Evolutionary conservation across 176 grass and related monocot species (phyloP), one percentile per base, ranked within the genome.

Genomic region (Tillandsia leiboldiana): DNA sequence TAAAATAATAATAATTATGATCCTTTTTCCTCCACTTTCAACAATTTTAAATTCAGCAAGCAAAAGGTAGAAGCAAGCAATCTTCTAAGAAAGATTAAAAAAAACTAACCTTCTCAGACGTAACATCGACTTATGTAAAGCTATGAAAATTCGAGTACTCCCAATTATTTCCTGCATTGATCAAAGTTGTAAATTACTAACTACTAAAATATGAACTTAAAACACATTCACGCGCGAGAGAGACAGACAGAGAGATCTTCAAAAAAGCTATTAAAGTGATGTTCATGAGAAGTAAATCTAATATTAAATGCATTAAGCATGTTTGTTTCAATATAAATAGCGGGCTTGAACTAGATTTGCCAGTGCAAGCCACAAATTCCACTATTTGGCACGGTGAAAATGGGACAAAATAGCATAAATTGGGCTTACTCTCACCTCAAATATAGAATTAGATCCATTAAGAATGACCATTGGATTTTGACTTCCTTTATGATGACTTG

Each of bases 101-200:
- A 42, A 42, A 24, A 80, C 83, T 89, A 81, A 96, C 92, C 92
- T 73, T 79, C 79, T 64, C 73, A 89, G 86, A 26, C 75, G 69
- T 61, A 85, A 57, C 92, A 96, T 96, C 64, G 88, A 96, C 57
- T 70, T 82, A 80, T 96, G 86, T 67, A 96, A 89, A 75, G 86
- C 85, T 83, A 96, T 73, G n/a, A 96, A 96, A 69, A 79, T 73
- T 12, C 86, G 79, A 65, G 88, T 91, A 69, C 92, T 96, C 82
- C 88, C 92, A 81, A 82, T 80, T 75, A 87, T 85, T 83, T 89
- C 81, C 92, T 96, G 75, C 83, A 92, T 71, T 15, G n/a, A 58
- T 20, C 54, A 59, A 59, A 59, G 54, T n/a, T 20, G 9, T 14
- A 59, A 59, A 14, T 18, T 59, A 22, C 20, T 14, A 59, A 22